These are phyloP conservation scores for Phytopythium montanum DNA, from an alignment of 352 stramenopile genomes.

Conservation along the genomic window DNA sequence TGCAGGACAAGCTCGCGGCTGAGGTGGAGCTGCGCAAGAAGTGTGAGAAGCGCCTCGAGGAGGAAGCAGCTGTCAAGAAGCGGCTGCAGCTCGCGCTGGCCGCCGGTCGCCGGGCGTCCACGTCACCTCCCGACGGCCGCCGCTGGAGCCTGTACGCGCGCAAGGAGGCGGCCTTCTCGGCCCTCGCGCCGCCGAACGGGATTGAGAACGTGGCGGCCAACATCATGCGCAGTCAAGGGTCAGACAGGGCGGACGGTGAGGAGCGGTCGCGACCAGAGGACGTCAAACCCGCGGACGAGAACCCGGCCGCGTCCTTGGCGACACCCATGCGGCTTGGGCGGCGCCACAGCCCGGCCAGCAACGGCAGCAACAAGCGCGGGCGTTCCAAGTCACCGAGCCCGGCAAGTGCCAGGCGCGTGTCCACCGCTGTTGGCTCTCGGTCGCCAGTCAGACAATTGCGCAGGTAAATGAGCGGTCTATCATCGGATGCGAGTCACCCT, in stretches of 20 bases:
- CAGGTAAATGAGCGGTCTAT: slow-evolving; percentile 11
- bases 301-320: slow-evolving; percentile 9
- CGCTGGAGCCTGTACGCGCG: slow-evolving; percentile 68
- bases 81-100: slow-evolving; percentile 17
- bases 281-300: not conserved
- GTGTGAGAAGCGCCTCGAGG: slow-evolving; percentile 71
- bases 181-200: slow-evolving; percentile 37
- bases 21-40: slow-evolving; percentile 70
- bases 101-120: not conserved
- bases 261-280: slow-evolving; percentile 31
- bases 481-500: no score
- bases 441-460: slow-evolving; percentile 11
- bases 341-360: slow-evolving; percentile 18
- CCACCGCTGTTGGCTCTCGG: not conserved
- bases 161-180: slow-evolving; percentile 43
- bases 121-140: slow-evolving; percentile 24
- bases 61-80: slow-evolving; percentile 54
- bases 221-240: slow-evolving; percentile 50
- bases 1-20: slow-evolving; percentile 63
- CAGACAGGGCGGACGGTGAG: slow-evolving; percentile 15
- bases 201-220: slow-evolving; percentile 81
- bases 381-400: not conserved
- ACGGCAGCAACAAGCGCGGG: slow-evolving; percentile 2
- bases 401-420: not conserved
- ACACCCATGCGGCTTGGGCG: slow-evolving; percentile 26